Conservation (phyloP, 2,329 filamentous ascomycete genomes). For the Botrytis galanthina region DNA sequence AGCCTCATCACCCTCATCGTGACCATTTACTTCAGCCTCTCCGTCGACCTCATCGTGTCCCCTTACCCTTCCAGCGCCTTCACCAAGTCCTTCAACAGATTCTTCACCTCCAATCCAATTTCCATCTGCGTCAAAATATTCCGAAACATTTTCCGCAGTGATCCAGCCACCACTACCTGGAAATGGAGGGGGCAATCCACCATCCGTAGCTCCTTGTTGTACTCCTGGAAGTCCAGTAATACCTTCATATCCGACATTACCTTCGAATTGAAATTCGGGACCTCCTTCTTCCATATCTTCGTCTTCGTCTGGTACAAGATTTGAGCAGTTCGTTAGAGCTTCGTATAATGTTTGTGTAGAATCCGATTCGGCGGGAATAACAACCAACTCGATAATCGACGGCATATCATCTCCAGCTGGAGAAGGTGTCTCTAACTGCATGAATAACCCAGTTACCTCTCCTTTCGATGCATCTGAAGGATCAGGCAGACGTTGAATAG, state of each 20-base stretch:
- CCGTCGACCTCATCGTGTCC: constrained; percentile 53
- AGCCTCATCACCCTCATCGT: constrained; percentile 43
- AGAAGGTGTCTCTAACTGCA: constrained; percentile 65
- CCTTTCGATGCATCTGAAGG: constrained; percentile 42
- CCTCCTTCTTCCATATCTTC: constrained; percentile 51
- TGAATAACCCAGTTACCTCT: constrained; percentile 54
- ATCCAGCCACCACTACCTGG: constrained; percentile 81
- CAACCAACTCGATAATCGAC: constrained; percentile 64
- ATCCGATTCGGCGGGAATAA: constrained; percentile 49
- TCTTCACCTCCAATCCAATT: constrained; percentile 62
- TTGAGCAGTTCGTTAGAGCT: constrained; percentile 71
- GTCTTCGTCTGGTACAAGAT: constrained; percentile 68
- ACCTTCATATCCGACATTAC: constrained; percentile 48
- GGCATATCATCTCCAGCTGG: constrained; percentile 58
- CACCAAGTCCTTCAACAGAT: constrained; percentile 51
- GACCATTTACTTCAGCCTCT: constrained; percentile 37
- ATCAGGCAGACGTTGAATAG: constrained; percentile 57
- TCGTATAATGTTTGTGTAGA: constrained; percentile 49
- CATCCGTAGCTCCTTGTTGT: constrained; percentile 47
- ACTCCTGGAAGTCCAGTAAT: constrained; percentile 59
- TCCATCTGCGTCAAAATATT: constrained; percentile 78
- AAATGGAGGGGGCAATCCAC: constrained; percentile 62
- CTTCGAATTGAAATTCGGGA: constrained; percentile 55
- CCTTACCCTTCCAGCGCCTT: constrained; percentile 61
- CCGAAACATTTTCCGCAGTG: constrained; percentile 83